These are phyloP conservation scores for Moniliophthora roreri DNA, from an alignment of 1,284 basidiomycete species.

Conservation along the genomic window DNA sequence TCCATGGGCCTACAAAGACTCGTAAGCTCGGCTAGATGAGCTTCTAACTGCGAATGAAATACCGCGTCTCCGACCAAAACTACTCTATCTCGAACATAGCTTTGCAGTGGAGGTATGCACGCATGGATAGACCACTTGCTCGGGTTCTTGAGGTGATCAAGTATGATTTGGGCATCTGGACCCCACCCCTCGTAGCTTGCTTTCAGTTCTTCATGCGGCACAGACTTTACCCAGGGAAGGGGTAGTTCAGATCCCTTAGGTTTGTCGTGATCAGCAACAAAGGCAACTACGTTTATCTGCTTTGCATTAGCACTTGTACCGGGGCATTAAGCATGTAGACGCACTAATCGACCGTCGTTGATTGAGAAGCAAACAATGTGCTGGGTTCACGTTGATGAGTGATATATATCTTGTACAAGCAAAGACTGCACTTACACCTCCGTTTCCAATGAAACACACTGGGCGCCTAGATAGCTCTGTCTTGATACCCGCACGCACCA, in stretches of 20 bases:
- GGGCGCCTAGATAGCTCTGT: constrained; percentile 35
- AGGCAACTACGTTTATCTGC: constrained; percentile 57
- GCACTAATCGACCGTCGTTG: constrained; percentile 38
- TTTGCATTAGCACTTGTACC: too few relatives aligned
- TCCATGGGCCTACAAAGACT: too few relatives aligned
- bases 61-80: constrained; percentile 63
- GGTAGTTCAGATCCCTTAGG: constrained; percentile 37
- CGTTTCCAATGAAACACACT: constrained; percentile 40
- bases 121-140: constrained; percentile 63
- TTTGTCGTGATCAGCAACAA: constrained; percentile 39
- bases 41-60: constrained; percentile 17
- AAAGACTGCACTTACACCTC: constrained; percentile 40
- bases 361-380: constrained; percentile 62
- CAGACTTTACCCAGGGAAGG: constrained; percentile 49
- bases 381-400: constrained; percentile 25
- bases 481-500: constrained; percentile 41
- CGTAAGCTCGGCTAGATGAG: too few relatives aligned
- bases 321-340: constrained; percentile 4
- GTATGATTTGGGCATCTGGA: constrained; percentile 40
- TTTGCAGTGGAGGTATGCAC: constrained; percentile 46
- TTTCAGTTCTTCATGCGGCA: constrained; percentile 43
- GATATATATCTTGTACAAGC: neutral
- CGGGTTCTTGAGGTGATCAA: constrained; percentile 46
- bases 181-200: constrained; percentile 51
- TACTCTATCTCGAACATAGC: constrained; percentile 45